Percentiles rank a stretch among this genome's conserved stretches.
Conservation (phyloP, 164 flowering plant genomes). For the Nymphaea thermarum region DNA sequence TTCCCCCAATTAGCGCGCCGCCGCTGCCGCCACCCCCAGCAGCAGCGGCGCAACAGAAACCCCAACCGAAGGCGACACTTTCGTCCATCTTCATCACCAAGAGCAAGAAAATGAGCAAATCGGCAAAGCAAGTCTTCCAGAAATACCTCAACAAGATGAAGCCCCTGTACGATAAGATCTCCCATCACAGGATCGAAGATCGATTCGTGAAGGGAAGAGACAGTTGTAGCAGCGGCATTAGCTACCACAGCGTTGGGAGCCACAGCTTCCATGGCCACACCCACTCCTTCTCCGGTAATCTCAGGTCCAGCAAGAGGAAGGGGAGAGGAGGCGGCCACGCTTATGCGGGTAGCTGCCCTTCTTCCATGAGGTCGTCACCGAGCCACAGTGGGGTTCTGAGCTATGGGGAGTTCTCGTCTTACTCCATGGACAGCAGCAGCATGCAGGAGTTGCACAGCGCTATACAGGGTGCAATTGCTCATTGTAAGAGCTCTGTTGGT, state of each 20-base stretch:
- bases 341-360: conserved; percentile 51
- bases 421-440: neutral
- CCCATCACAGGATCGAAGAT: conserved; percentile 29
- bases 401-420: conserved; percentile 9
- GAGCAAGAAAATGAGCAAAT: conserved; percentile 25
- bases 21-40: neutral
- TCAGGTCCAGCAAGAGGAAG: conserved; percentile 22
- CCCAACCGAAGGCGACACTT: neutral
- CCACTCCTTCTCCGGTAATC: conserved; percentile 72
- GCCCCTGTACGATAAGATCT: conserved; percentile 70
- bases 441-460: conserved; percentile 96
- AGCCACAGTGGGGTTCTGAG: conserved; percentile 64
- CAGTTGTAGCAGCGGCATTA: neutral
- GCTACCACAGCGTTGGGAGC: neutral
- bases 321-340: neutral
- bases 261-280: conserved; percentile 13
- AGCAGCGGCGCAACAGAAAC: neutral
- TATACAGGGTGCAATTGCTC: conserved; percentile 94
- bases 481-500: conserved; percentile 77
- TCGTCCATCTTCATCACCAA: neutral
- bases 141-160: conserved; percentile 79
- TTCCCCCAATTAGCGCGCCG: too few relatives aligned
- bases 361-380: conserved; percentile 92
- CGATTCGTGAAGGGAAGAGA: conserved; percentile 1
- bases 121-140: conserved; percentile 63